Evolutionary conservation across 495 filamentous ascomycete genomes (phyloP), one percentile per base, ranked within the genome.

Genomic region (Penicillium fimorum): DNA sequence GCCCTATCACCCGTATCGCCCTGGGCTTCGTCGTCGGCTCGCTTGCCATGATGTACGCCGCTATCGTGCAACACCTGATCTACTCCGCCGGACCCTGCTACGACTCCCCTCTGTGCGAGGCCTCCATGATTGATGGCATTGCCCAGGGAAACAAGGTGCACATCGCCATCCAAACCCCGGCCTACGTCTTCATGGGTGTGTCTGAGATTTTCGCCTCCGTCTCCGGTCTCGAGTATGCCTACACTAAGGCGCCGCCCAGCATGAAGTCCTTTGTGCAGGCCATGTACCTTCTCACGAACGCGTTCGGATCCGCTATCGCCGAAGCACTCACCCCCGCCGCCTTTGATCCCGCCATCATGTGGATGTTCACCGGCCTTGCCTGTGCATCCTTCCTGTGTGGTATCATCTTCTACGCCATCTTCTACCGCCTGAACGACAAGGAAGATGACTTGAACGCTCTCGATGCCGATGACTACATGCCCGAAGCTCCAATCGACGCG

Each of bases 201-300:
- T 86, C 85, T 24, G 88, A 91, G 71, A 89, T 90, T 61, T 84
- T 91, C 69, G 86, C 86, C 17, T 86, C 79, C 46, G 85, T 90
- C 67, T 88, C 85, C 20, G 79, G 76, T 51, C 75, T 88, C 15
- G 86, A 89, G 66, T 91, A 92, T 64, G 91, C 90, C 30, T 92
- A 87, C 72, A 89, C 85, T 67, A 91, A 93, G 76, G 89, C 91
- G 0, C 91, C 91, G 7, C 83, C 81, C 60, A 89, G 84, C 63
- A 91, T 93, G 87, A 83, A 87, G 48, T 88, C 86, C n/a, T 84
- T 92, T 61, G 87, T 92, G 51, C 85, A 85, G 61, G 82, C 86
- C 1, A 77, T 91, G 67, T 86, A 83, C 67, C 81, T 91, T 45
- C 88, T 92, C 67, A 86, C 84, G 64, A 86, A 81, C 55, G 89